Percentiles rank a stretch among this genome's conserved stretches.
These are phyloP conservation scores for Trichoderma oligosporum DNA, from an alignment of 2,329 filamentous ascomycete species.

Conservation along the genomic window DNA sequence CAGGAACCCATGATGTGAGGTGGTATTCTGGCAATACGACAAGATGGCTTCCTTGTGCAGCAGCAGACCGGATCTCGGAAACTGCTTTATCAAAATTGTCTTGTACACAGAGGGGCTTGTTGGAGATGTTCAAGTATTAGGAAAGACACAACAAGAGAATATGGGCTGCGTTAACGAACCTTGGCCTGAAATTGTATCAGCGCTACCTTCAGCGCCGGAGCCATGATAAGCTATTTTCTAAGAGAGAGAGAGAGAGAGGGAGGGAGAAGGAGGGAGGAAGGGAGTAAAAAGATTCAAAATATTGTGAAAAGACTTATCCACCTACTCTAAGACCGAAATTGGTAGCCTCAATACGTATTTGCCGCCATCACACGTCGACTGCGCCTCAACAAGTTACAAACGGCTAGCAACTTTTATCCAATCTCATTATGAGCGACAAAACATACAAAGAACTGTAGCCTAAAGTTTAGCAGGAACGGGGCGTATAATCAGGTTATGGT, in stretches of 20 bases:
- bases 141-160: neutral
- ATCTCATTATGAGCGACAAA: neutral
- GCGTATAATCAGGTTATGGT: too few relatives aligned
- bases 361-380: neutral
- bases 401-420: too few relatives aligned
- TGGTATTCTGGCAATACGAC: slow-evolving; percentile 8
- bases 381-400: neutral
- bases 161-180: neutral
- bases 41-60: neutral
- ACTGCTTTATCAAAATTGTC: slow-evolving; percentile 2
- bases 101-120: neutral
- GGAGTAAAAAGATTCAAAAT: too few relatives aligned
- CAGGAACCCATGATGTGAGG: slow-evolving; percentile 8
- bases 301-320: too few relatives aligned
- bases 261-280: too few relatives aligned
- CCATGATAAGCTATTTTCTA: neutral
- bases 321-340: too few relatives aligned
- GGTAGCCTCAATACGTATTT: too few relatives aligned
- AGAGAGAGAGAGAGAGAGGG: too few relatives aligned
- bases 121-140: neutral
- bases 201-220: neutral
- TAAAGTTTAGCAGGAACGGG: neutral
- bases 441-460: neutral
- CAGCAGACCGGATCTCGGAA: slow-evolving; percentile 5
- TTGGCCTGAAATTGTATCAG: slow-evolving; percentile 3